These are phyloP conservation scores for Triticum timopheevii DNA, from an alignment of 176 grass and related monocot species.

Conservation along the genomic window DNA sequence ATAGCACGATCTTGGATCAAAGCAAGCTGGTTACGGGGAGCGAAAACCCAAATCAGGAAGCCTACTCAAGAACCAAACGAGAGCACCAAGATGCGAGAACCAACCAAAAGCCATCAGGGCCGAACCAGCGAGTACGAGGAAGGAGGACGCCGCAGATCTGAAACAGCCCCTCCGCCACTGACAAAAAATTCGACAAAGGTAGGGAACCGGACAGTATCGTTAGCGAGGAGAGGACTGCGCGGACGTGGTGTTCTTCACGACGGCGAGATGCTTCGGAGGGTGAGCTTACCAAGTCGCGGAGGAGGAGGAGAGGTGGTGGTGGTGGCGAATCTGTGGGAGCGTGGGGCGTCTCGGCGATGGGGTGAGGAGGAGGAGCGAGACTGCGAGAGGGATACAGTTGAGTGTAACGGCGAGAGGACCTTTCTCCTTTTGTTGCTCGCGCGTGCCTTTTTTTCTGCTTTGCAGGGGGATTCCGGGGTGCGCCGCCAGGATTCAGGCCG, in stretches of 20 bases:
- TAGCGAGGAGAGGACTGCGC: neutral
- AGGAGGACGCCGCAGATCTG: slow-evolving; percentile 39
- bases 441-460: neutral
- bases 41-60: slow-evolving; percentile 36
- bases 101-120: slow-evolving; percentile 27
- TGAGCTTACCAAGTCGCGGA: neutral
- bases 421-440: neutral
- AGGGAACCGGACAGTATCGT: neutral
- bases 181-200: neutral
- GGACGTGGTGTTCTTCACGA: neutral
- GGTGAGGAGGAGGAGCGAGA: neutral
- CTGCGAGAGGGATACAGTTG: neutral
- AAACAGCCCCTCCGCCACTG: neutral
- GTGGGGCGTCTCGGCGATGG: too few relatives aligned
- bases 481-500: neutral
- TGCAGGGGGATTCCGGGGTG: neutral
- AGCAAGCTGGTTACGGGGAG: neutral
- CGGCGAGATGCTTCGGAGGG: neutral
- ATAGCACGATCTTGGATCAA: slow-evolving; percentile 28
- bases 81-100: slow-evolving; percentile 4
- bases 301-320: neutral
- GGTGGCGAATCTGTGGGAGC: slow-evolving; percentile 1
- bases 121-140: slow-evolving; percentile 26
- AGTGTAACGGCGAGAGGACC: neutral
- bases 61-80: slow-evolving; percentile 24